A percentile compares a stretch with the other conserved stretches of the same genome.
Conservation (phyloP, 2,329 filamentous ascomycete species). For the Fusarium piperis region DNA sequence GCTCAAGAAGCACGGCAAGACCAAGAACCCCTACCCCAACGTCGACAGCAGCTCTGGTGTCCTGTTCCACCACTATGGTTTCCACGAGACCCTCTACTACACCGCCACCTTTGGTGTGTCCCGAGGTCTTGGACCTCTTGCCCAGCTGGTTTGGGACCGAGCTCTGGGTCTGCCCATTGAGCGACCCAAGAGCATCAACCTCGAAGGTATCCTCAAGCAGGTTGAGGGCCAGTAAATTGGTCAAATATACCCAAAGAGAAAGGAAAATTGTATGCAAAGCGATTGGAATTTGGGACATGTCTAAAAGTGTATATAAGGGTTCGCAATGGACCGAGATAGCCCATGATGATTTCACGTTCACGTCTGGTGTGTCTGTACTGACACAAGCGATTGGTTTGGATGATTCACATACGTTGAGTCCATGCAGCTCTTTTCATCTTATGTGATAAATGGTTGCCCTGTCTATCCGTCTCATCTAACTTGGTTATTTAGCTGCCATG, state of each 20-base stretch:
- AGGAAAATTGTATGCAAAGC: slow-evolving; percentile 13
- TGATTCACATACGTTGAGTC: neutral
- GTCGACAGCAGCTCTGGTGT: slow-evolving; percentile 94
- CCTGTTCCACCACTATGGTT: slow-evolving; percentile 97
- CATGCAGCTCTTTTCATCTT: neutral
- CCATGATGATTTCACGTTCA: slow-evolving; percentile 23
- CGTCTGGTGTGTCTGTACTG: neutral
- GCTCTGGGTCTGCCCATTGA: slow-evolving; percentile 95
- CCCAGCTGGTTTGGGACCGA: slow-evolving; percentile 96
- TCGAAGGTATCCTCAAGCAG: slow-evolving; percentile 82
- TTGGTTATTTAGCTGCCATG: neutral
- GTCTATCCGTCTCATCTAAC: neutral
- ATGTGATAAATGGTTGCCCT: neutral
- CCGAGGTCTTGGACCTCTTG: slow-evolving; percentile 83
- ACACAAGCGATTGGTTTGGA: neutral
- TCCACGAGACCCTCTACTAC: slow-evolving; percentile 97
- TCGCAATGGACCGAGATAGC: slow-evolving; percentile 24
- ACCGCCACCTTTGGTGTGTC: slow-evolving; percentile 76
- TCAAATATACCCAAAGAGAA: slow-evolving; percentile 26
- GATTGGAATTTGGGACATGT: slow-evolving; percentile 15
- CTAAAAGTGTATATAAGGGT: slow-evolving; percentile 39
- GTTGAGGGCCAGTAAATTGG: slow-evolving; percentile 57
- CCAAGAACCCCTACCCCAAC: slow-evolving; percentile 97
- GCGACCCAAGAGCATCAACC: slow-evolving; percentile 96
- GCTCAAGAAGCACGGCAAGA: slow-evolving; percentile 95